Evolutionary conservation across 768 basidiomycete genomes (phyloP).

Genomic region (Termitomyces sp.): DNA sequence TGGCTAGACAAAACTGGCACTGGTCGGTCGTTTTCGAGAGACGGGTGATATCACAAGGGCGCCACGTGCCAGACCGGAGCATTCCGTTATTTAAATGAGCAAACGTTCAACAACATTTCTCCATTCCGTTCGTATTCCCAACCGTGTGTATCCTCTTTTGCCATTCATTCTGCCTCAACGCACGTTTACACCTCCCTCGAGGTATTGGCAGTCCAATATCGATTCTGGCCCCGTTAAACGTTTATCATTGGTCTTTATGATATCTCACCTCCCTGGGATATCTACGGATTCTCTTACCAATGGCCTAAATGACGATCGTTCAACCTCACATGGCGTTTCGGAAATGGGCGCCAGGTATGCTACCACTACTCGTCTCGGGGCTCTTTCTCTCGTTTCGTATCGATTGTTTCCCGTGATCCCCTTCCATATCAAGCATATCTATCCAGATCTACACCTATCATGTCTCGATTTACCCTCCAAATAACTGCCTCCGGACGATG

Average conservation of each 20-base stretch:
- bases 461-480: background rate
- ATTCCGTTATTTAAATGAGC: conserved; percentile 18
- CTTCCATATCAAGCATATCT: conserved; percentile 7
- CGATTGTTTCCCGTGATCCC: background rate
- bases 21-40: conserved; percentile 6
- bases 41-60: conserved; percentile 16
- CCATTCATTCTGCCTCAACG: conserved; percentile 4
- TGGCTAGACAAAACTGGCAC: background rate
- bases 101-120: conserved; percentile 17
- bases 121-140: conserved; percentile 3
- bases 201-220: background rate
- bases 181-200: conserved; percentile 14
- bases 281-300: conserved; percentile 4
- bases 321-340: conserved; percentile 4
- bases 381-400: background rate
- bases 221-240: background rate
- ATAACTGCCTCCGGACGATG: background rate
- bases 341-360: conserved; percentile 2
- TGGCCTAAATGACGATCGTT: conserved; percentile 3
- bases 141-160: background rate
- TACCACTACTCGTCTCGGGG: background rate
- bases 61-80: conserved; percentile 30
- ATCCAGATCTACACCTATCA: background rate
- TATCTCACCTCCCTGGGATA: background rate
- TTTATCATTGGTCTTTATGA: conserved; percentile 2